Conservation (phyloP, 805 yeast species). For the baker's yeast (Saccharomyces cerevisiae) region DNA sequence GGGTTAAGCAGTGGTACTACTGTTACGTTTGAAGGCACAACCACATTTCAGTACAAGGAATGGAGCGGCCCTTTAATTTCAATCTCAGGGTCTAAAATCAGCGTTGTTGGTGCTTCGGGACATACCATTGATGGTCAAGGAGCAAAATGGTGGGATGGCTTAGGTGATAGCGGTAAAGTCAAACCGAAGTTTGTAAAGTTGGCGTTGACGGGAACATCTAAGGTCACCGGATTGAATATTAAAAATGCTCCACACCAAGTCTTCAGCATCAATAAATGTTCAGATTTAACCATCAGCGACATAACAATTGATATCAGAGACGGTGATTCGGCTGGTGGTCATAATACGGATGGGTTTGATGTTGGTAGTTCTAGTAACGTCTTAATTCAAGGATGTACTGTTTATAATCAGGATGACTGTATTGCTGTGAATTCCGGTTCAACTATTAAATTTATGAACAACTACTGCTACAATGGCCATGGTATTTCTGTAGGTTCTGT, state of each 20-base stretch:
- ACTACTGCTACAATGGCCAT: constrained; percentile 13
- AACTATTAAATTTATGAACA: constrained; percentile 7
- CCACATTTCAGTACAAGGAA: constrained; percentile 10
- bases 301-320: constrained; percentile 7
- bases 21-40: constrained; percentile 13
- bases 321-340: constrained; percentile 10
- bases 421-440: constrained; percentile 13
- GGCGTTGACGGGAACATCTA: constrained; percentile 5
- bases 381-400: constrained; percentile 5
- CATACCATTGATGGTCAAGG: constrained; percentile 12
- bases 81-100: constrained; percentile 9
- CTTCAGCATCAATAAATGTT: constrained; percentile 5
- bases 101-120: constrained; percentile 11
- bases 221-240: constrained; percentile 8
- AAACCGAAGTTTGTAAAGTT: constrained; percentile 12
- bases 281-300: constrained; percentile 4
- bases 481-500: constrained; percentile 16
- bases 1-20: constrained; percentile 8
- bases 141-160: constrained; percentile 14
- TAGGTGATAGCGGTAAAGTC: constrained; percentile 10
- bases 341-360: constrained; percentile 16
- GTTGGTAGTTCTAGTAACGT: constrained; percentile 6
- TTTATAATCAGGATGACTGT: constrained; percentile 16
- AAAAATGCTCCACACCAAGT: constrained; percentile 10
- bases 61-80: constrained; percentile 14